Evolutionary conservation across 257 asterid species (phyloP), one percentile per base, ranked within the genome.

Genomic region (Buddleja alternifolia): DNA sequence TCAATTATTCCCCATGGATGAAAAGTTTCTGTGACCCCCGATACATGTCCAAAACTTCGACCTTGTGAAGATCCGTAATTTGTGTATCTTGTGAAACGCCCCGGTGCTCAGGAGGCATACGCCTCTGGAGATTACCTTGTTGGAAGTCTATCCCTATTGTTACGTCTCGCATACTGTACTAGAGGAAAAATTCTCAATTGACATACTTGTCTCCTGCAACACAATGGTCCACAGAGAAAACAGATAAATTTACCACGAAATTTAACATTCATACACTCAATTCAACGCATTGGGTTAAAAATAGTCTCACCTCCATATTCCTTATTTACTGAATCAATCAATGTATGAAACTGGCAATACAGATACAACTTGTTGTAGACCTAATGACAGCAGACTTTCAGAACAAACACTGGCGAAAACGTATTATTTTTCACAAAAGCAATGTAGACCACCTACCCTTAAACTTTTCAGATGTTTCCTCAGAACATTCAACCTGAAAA

Each of bases 301-400:
- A 56, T 40, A 42, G 36, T 54, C 83, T 60, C 57, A 90, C 99
- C 99, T 93, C 99, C 99, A 72, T 93, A 93, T 63, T 88, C 96
- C 83, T 93, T 88, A 53, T 87, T 87, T 16, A 73, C 82, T 24
- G 97, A n/a, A n/a, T n/a, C n/a, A 94, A 83, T 93, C 97, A 32
- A 90, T 89, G 70, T 93, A 93, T 7, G 99, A 93, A 79, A 90
- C 99, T 17, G 99, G 99, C 69, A 93, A 71, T 20, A 93, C 88
- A 75, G 88, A 90, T 9, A 90, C 90, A 63, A 93, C 99, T 60
- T 85, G 91, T 0, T 88, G 91, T 16, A 87, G 62, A 60, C 74
- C 99, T 93, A 80, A 66, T 42, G n/a, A 60, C 50, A 61, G 54
- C 51, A 81, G 54, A 44, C 10, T 8, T 29, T 54, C 46, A 23